Base-by-base conservation (phyloP, 2,329 filamentous ascomycete species). In the Ascochyta viciae-villosae region DNA sequence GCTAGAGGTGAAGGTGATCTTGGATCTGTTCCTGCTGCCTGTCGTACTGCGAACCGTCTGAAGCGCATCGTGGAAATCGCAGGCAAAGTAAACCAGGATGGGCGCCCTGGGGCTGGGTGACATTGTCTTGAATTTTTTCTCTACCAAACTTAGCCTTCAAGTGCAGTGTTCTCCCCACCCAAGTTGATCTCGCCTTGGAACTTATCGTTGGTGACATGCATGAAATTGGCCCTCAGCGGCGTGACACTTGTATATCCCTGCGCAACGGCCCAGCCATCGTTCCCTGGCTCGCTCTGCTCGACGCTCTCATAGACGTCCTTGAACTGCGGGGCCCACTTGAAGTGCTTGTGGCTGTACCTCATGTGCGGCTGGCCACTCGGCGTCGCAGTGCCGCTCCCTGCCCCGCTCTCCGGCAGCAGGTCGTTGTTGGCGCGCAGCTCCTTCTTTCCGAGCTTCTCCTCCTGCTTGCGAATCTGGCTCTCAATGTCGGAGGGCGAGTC, bases 281-380 rank as follows among this genome's bases (percentile, higher is more conserved):
- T 96, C 3, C 92, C 92, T 4, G 91, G 90, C 29, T 82, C 81
- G 35, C 89, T 87, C 62, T 89, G 85, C 65, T 92, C 87, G n/a
- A 97, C 92, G 64, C 90, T 93, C 72, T 89, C 86, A 75, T 92
- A 92, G 2, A 98, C 92, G 75, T 96, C 93, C 31, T 85, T 83
- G 76, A 98, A 95, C 61, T 86, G 86, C 2, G 94, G 95, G 43
- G 90, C 87, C 95, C 95, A 98, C 77, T 94, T 96, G 82, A 97
- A 98, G 76, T 96, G 90, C 74, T 90, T 91, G 76, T 96, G 91
- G 52, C 81, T 84, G 73, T 92, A 88, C 27, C 83, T 78, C 37
- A 77, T 69, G 47, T 78, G 74, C 10, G 70, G 68, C 29, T 62
- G 64, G 0, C 58, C 60, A 2, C 56, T 60, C 10, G 72, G 72